phyloP scores from a whole-genome alignment of 2,329 filamentous ascomycete species.

The Cladophialophora psammophila region DNA sequence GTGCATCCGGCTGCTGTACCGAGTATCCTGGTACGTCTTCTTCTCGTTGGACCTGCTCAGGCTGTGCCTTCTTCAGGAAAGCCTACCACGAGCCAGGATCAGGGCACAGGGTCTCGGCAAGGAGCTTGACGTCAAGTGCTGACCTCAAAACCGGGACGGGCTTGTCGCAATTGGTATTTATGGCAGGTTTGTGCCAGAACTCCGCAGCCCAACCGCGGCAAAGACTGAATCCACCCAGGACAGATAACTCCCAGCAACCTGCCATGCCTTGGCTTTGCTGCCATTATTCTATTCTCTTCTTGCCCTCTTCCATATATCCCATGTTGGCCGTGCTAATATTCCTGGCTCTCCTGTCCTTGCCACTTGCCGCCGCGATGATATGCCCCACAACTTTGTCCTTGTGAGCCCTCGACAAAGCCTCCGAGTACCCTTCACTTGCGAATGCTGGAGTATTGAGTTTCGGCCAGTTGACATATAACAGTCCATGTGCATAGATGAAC shows the following conservation, averaged over 20 bases:
- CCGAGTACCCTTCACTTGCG: slow-evolving; percentile 85
- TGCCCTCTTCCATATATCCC: slow-evolving; percentile 90
- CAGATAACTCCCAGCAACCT: not conserved
- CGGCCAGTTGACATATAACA: slow-evolving; percentile 98
- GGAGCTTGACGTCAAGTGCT: not conserved
- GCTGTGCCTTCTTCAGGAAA: not conserved
- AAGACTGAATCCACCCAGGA: not conserved
- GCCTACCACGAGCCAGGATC: not conserved
- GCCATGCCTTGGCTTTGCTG: not conserved
- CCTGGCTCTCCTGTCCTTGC: slow-evolving; percentile 70
- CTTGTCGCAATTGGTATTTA: not conserved
- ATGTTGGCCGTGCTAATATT: slow-evolving; percentile 83
- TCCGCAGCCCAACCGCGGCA: not conserved
- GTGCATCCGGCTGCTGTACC: not conserved
- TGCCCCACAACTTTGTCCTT: slow-evolving; percentile 83
- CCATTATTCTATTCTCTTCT: slow-evolving; percentile 86
- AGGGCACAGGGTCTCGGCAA: not conserved
- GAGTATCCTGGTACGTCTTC: not conserved
- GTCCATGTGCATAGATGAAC: slow-evolving; percentile 84
- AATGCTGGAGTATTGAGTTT: slow-evolving; percentile 90
- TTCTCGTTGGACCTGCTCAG: not conserved
- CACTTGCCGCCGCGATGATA: slow-evolving; percentile 64
- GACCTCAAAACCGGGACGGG: not conserved
- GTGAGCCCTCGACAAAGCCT: slow-evolving; percentile 80
- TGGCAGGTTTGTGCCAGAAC: not conserved